Evolutionary conservation across 306 rosid species (phyloP).

Genomic region (Cicer pinnatifidum): DNA sequence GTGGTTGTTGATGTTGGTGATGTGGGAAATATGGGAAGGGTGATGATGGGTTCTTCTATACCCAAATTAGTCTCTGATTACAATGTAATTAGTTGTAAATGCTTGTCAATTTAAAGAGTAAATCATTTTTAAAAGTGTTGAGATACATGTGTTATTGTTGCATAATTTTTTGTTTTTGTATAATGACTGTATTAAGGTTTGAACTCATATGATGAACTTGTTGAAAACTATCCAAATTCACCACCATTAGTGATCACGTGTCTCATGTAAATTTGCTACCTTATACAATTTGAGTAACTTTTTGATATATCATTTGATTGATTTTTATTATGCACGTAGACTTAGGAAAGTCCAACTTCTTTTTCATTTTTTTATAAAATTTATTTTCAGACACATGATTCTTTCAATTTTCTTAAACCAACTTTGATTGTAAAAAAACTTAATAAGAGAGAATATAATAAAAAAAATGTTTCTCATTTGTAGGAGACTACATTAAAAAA

Average conservation of each 20-base stretch:
- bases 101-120: constrained; percentile 57
- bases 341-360: neutral
- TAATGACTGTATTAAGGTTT: neutral
- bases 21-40: constrained; percentile 56
- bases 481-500: too few relatives aligned
- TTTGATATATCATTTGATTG: neutral
- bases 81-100: constrained; percentile 76
- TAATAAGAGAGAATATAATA: too few relatives aligned
- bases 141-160: constrained; percentile 18
- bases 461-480: too few relatives aligned
- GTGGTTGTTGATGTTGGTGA: constrained; percentile 73
- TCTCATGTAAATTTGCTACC: neutral
- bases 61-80: constrained; percentile 57
- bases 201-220: neutral
- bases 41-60: constrained; percentile 73
- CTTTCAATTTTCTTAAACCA: neutral
- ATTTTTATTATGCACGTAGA: neutral
- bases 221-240: neutral
- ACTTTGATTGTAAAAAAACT: neutral
- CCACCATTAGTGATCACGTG: neutral
- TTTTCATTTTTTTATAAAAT: neutral
- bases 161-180: constrained; percentile 3
- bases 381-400: neutral
- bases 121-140: neutral
- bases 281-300: neutral